Evolutionary conservation across 2,329 filamentous ascomycete species (phyloP).

Genomic region (Microcyclospora pomicola): DNA sequence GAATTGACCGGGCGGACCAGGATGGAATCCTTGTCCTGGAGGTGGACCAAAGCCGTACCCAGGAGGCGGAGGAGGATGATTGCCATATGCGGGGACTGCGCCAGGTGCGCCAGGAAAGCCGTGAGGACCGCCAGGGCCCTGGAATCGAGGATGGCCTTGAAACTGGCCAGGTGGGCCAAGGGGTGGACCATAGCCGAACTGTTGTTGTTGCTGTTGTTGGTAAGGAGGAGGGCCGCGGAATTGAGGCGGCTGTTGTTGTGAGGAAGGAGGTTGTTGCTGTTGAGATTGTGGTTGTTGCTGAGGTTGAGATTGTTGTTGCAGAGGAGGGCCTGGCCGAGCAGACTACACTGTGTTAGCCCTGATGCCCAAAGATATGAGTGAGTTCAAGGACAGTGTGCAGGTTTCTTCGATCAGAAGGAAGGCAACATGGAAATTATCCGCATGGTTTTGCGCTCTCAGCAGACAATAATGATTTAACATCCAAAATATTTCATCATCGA

Average conservation of each 20-base stretch:
- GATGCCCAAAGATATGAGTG: neutral
- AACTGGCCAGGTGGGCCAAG: constrained; percentile 23
- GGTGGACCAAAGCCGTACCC: constrained; percentile 37
- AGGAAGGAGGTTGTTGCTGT: constrained; percentile 25
- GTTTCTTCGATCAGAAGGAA: constrained; percentile 72
- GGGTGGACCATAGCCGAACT: constrained; percentile 25
- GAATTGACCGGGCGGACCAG: constrained; percentile 33
- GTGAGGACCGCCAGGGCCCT: constrained; percentile 29
- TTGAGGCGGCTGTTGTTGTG: constrained; percentile 23
- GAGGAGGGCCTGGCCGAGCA: constrained; percentile 11
- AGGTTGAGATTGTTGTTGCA: constrained; percentile 7
- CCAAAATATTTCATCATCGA: constrained; percentile 90
- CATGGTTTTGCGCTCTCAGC: constrained; percentile 92
- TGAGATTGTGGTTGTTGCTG: constrained; percentile 15
- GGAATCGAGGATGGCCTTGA: constrained; percentile 36
- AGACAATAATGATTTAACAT: constrained; percentile 78
- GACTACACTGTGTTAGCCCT: constrained; percentile 9
- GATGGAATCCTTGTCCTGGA: constrained; percentile 11
- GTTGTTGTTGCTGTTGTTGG: constrained; percentile 14
- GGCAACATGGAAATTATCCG: constrained; percentile 96
- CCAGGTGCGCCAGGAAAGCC: constrained; percentile 30
- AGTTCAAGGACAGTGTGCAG: constrained; percentile 1
- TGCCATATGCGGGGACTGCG: constrained; percentile 51
- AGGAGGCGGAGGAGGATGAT: constrained; percentile 13
- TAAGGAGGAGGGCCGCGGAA: constrained; percentile 28